These are phyloP conservation scores for Rutstroemia sp. DNA, from an alignment of 2,329 filamentous ascomycete genomes.

Conservation along the genomic window DNA sequence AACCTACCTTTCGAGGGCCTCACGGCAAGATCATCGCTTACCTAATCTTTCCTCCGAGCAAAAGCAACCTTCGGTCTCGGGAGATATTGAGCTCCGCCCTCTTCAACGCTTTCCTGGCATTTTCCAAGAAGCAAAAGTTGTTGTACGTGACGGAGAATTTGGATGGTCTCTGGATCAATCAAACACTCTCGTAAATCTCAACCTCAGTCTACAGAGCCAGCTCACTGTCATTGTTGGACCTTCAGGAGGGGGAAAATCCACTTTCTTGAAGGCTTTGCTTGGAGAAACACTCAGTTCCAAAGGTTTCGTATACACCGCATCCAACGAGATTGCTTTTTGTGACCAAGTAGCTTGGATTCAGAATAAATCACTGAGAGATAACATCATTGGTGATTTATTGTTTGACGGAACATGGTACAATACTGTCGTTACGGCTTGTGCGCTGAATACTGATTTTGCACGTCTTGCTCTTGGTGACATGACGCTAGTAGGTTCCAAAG, in stretches of 20 bases:
- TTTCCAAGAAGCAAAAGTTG: background rate
- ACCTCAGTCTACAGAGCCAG: background rate
- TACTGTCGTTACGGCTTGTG: slow-evolving; percentile 17
- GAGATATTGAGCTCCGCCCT: background rate
- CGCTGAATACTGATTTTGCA: slow-evolving; percentile 16
- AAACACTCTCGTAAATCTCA: background rate
- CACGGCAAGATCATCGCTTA: background rate
- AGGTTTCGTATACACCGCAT: slow-evolving; percentile 7
- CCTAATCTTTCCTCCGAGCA: background rate
- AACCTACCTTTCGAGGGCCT: background rate
- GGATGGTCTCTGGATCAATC: background rate
- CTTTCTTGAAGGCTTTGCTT: slow-evolving; percentile 21
- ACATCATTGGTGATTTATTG: slow-evolving; percentile 7
- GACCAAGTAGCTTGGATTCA: slow-evolving; percentile 38
- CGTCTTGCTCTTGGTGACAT: slow-evolving; percentile 24
- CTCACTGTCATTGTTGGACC: slow-evolving; percentile 25
- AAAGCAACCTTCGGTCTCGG: background rate
- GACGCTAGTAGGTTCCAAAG: slow-evolving; percentile 25
- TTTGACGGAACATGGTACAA: slow-evolving; percentile 23
- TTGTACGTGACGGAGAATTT: background rate
- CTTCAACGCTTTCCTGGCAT: background rate
- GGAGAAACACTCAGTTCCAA: slow-evolving; percentile 13
- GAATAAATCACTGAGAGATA: slow-evolving; percentile 31
- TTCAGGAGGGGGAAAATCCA: slow-evolving; percentile 26
- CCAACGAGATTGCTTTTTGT: slow-evolving; percentile 32